These are phyloP conservation scores for Lentinus polychrous DNA, from an alignment of 1,284 basidiomycete species.

Conservation along the genomic window DNA sequence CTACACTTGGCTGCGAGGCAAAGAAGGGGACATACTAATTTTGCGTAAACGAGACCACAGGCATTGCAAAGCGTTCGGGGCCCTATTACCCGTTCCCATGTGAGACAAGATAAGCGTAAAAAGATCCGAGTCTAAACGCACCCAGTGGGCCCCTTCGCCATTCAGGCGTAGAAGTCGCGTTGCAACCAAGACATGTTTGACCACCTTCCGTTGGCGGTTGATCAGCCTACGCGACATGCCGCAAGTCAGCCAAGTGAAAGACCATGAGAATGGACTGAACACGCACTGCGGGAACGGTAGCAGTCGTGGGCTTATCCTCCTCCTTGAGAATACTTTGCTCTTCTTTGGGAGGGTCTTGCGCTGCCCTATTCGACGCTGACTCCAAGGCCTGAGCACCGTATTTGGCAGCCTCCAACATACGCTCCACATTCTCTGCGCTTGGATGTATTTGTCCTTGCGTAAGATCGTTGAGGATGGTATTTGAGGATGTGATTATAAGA, in stretches of 20 bases:
- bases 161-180: conserved; percentile 78
- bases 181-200: conserved; percentile 72
- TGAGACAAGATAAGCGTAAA: too few species aligned
- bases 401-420: conserved; percentile 42
- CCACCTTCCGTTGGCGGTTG: conserved; percentile 39
- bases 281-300: background rate
- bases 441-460: conserved; percentile 18
- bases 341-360: conserved; percentile 14
- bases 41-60: conserved; percentile 74
- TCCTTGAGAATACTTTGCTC: conserved; percentile 1
- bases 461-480: conserved; percentile 18
- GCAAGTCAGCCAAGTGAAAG: background rate
- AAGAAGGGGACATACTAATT: conserved; percentile 43
- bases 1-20: background rate
- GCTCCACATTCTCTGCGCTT: conserved; percentile 34
- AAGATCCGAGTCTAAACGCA: conserved; percentile 26
- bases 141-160: conserved; percentile 77
- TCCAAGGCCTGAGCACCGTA: conserved; percentile 48
- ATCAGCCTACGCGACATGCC: conserved; percentile 32
- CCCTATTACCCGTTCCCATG: conserved; percentile 31
- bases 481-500: conserved; percentile 34
- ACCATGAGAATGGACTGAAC: background rate
- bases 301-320: background rate
- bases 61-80: conserved; percentile 72
- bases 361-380: conserved; percentile 25